Evolutionary conservation across 805 yeast genomes (phyloP), one percentile per base, ranked within the genome.

Genomic region (Lachancea kluyveri): DNA sequence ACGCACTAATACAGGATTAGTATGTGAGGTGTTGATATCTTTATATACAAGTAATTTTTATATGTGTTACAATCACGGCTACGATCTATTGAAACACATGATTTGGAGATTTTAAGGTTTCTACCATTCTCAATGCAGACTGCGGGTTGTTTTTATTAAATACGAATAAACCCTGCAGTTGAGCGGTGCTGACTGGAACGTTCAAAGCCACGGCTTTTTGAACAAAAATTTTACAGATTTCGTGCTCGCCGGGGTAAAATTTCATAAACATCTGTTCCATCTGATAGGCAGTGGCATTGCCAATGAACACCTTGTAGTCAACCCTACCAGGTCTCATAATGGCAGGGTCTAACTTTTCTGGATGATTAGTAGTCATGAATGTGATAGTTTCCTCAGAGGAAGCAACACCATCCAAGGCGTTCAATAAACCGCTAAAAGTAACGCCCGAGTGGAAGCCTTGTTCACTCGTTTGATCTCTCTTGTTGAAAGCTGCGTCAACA

Each of bases 291-390:
- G 90, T 69, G n/a, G 97, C 97, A 56, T 90, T 84, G 43, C 83
- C 92, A 23, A 92, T 73, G 48, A 79, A 64, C 13, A 77, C 79
- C 59, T 86, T 85, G 57, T 69, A 77, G 54, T 92, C 98, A 19
- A 92, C 79, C 59, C 98, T 70, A 3, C 98, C 98, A 0, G 98
- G 98, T 43, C 98, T 70, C 54, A 92, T 62, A 26, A 92, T 69
- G 0, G 98, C 98, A 1, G 96, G 86, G 50, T 92, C 98, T 22
- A 92, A 65, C 41, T 75, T 75, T 41, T 92, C 97, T 0, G 96
- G 96, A 52, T 92, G 98, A 58, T 92, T 92, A 13, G 98, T 90
- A 13, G 98, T 92, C 98, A 92, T 92, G 59, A 92, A 92, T 0
- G 96, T 90, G 20, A 92, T 70, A 27, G 95, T 81, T 52, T 92